phyloP scores from a whole-genome alignment of 768 basidiomycete genomes.

The Leucocoprinus sp. region DNA sequence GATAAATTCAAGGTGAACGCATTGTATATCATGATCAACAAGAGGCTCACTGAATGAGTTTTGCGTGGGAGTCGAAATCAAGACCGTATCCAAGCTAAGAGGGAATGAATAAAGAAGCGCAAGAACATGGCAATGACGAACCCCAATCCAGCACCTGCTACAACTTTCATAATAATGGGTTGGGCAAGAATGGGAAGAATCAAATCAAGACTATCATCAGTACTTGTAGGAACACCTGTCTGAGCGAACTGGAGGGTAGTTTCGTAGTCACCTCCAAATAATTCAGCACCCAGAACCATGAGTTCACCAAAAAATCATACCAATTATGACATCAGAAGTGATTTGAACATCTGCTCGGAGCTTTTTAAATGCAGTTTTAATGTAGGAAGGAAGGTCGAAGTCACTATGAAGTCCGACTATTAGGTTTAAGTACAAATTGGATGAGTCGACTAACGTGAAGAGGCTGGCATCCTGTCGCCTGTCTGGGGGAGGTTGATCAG shows the following conservation, averaged over 20 bases:
- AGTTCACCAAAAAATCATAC: slow-evolving; percentile 21
- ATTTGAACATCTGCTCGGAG: slow-evolving; percentile 55
- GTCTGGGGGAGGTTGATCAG: slow-evolving; percentile 19
- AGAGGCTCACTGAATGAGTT: slow-evolving; percentile 43
- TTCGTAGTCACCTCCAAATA: slow-evolving; percentile 45
- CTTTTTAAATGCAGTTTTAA: slow-evolving; percentile 58
- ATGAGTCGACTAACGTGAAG: slow-evolving; percentile 37
- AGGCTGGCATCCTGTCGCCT: slow-evolving; percentile 34
- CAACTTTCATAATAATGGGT: slow-evolving; percentile 69
- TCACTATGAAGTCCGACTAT: slow-evolving; percentile 27
- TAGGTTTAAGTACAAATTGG: neutral
- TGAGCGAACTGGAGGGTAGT: slow-evolving; percentile 61
- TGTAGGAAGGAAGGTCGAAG: slow-evolving; percentile 55
- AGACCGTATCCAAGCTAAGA: slow-evolving; percentile 45
- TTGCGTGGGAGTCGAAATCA: slow-evolving; percentile 52
- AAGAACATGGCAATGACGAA: neutral
- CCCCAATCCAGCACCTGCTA: slow-evolving; percentile 50
- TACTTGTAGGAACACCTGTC: slow-evolving; percentile 42
- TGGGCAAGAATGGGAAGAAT: slow-evolving; percentile 63
- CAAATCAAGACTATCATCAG: slow-evolving; percentile 52
- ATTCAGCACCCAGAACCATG: neutral
- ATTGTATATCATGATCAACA: neutral
- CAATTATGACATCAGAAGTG: slow-evolving; percentile 47
- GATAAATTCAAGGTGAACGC: slow-evolving; percentile 2
- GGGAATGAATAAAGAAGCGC: neutral